A percentile compares a stretch with the other conserved stretches of the same genome.
Evolutionary conservation across 208 protist species (phyloP).

Genomic region (Borovskyia barvae): DNA sequence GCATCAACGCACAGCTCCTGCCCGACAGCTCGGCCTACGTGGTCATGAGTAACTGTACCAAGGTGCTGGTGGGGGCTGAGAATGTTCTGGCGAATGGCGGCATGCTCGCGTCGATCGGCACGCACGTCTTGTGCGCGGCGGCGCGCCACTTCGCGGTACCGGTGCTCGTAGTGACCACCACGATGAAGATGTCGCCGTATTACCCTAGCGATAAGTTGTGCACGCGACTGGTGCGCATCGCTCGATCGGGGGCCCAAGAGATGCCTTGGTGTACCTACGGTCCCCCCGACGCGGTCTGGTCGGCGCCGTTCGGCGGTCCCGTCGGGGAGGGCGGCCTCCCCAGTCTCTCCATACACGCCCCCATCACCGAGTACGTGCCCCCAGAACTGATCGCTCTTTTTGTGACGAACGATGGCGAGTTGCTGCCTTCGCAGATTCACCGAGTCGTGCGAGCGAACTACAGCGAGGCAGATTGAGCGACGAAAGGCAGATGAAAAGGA

Average conservation of each 20-base stretch:
- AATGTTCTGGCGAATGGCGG: slow-evolving; percentile 97
- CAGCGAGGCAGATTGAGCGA: slow-evolving; percentile 90
- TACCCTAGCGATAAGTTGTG: slow-evolving; percentile 94
- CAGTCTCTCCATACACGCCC: slow-evolving; percentile 86
- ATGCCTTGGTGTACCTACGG: slow-evolving; percentile 85
- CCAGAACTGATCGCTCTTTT: slow-evolving; percentile 96
- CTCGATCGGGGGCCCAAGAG: slow-evolving; percentile 67
- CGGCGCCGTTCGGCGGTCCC: slow-evolving; percentile 38
- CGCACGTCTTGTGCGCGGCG: slow-evolving; percentile 93
- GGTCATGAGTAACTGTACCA: slow-evolving; percentile 97
- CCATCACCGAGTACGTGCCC: slow-evolving; percentile 97
- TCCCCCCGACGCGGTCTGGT: slow-evolving; percentile 61
- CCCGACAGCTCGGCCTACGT: slow-evolving; percentile 96
- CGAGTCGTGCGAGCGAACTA: slow-evolving; percentile 96
- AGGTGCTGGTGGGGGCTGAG: slow-evolving; percentile 95
- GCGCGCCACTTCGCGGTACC: slow-evolving; percentile 95
- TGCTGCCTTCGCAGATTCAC: slow-evolving; percentile 96
- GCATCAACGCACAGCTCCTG: slow-evolving; percentile 92
- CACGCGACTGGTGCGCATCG: slow-evolving; percentile 82
- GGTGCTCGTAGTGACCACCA: slow-evolving; percentile 93
- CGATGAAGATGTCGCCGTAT: slow-evolving; percentile 96
- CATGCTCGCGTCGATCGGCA: slow-evolving; percentile 92
- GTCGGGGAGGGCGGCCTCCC: slow-evolving; percentile 27
- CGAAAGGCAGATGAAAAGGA: too few species aligned
- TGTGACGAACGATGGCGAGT: slow-evolving; percentile 94